These are phyloP conservation scores for Penicillium malachiteum DNA, from an alignment of 495 filamentous ascomycete genomes.

Conservation along the genomic window DNA sequence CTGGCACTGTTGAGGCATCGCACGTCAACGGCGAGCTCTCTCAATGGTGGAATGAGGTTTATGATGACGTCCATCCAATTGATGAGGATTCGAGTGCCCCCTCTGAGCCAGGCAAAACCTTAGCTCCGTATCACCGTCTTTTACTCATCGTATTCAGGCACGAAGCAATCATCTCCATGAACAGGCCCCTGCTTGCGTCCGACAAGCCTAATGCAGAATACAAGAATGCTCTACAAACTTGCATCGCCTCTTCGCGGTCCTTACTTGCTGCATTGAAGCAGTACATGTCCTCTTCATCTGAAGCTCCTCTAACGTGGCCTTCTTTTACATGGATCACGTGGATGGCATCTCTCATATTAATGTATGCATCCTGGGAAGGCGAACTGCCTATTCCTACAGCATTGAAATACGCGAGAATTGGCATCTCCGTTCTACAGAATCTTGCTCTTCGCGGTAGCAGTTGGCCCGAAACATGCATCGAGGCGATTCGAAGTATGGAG, in stretches of 20 bases:
- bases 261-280: constrained; percentile 34
- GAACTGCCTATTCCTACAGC: constrained; percentile 32
- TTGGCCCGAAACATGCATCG: constrained; percentile 45
- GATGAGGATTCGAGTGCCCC: constrained; percentile 16
- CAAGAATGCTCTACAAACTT: constrained; percentile 43
- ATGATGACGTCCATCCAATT: constrained; percentile 40
- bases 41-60: constrained; percentile 49
- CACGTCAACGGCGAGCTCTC: constrained; percentile 39
- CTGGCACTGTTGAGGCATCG: constrained; percentile 32
- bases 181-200: constrained; percentile 41
- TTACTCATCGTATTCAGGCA: constrained; percentile 38
- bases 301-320: constrained; percentile 39
- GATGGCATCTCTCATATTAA: constrained; percentile 49
- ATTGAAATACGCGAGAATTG: constrained; percentile 35
- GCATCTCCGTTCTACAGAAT: constrained; percentile 33
- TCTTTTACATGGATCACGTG: constrained; percentile 50
- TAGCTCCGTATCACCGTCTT: constrained; percentile 36
- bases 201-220: constrained; percentile 38
- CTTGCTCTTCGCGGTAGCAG: constrained; percentile 35
- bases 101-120: not conserved
- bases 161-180: constrained; percentile 47
- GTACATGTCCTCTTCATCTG: constrained; percentile 23
- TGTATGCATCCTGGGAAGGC: constrained; percentile 45
- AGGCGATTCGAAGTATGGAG: constrained; percentile 40
- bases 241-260: constrained; percentile 43